phyloP scores from a whole-genome alignment of 108 stramenopile genomes.

The Aurantiochytrium sp. region DNA sequence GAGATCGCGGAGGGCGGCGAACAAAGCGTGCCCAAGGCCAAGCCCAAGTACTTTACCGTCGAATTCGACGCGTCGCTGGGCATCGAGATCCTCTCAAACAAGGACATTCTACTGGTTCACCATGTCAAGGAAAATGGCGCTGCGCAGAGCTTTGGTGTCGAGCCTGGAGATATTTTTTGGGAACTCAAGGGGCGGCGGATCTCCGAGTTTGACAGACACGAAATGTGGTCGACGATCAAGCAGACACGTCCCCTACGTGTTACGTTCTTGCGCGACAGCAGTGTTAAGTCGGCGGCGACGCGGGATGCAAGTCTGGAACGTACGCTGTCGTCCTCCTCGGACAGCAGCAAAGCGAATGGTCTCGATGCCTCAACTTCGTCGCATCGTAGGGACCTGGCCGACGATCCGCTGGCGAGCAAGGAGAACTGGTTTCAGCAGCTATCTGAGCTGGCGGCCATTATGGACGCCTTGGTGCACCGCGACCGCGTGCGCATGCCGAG shows the following conservation, averaged over 20 bases:
- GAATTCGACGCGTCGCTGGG: neutral
- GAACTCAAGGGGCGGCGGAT: neutral
- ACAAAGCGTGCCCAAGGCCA: neutral
- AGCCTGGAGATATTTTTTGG: neutral
- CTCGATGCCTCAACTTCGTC: neutral
- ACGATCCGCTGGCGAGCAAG: neutral
- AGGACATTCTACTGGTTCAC: constrained; percentile 11
- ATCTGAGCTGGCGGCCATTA: constrained; percentile 2
- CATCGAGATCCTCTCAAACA: constrained; percentile 3
- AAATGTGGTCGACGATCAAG: neutral
- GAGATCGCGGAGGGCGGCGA: neutral
- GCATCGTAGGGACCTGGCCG: neutral
- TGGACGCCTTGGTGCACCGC: neutral
- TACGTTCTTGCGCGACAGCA: neutral
- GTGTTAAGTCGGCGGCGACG: neutral
- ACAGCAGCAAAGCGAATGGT: neutral
- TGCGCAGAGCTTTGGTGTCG: neutral
- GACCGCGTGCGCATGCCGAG: constrained; percentile 5
- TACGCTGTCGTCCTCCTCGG: neutral
- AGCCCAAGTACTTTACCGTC: neutral
- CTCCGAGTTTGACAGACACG: neutral
- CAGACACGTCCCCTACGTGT: neutral
- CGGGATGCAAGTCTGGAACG: neutral
- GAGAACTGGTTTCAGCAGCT: constrained; percentile 17
- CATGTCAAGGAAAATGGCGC: neutral